Base-by-base conservation (phyloP, 139 green algal species). In the Diplosphaera chodatii region DNA sequence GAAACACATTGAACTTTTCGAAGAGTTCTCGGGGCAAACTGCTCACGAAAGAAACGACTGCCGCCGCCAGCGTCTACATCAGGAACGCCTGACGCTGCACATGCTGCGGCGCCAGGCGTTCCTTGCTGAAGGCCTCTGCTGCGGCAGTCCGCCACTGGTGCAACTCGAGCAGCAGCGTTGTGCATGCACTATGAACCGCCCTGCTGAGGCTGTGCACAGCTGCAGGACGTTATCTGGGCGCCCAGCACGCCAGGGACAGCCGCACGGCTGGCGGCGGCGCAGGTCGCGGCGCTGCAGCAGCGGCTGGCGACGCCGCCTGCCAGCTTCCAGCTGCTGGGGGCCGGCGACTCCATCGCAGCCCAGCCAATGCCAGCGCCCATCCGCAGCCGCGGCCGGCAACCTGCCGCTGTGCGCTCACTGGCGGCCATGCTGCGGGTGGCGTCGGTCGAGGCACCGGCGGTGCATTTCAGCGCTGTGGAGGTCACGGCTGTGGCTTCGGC, bases 371-470 rank as follows among this genome's bases (percentile, higher is more conserved):
- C 59, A 8, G 4, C 10, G 6, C 27, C 27, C 5, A 2, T 22
- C 15, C 25, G 4, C 3, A 6, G 10, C 6, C 5, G 18, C 59
- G 3, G 25, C 59, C 32, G 3, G 5, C 27, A 10, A 3, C 4
- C 25, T 33, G 25, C 2, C 59, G 25, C 4, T n/a, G 67, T 34
- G 32, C 22, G 21, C 25, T 40, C 67, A 20, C 32, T 31, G 4
- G 29, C 21, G 6, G 67, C 72, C 18, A 68, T 80, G 66, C 27
- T 80, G 63, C 59, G 73, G 27, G 77, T 82, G 10, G 77, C 62
- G 16, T 55, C 77, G 22, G 55, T 40, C 8, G 77, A 82, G 70
- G 63, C 66, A 31, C 67, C 62, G 3, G 20, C 32, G 30, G 23
- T 40, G 2, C 15, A 69, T 10, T 80, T 63, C 63, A 21, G 34